Evolutionary conservation across 2,329 filamentous ascomycete species (phyloP), one percentile per base, ranked within the genome.

Genomic region (Delphinella strobiligena): DNA sequence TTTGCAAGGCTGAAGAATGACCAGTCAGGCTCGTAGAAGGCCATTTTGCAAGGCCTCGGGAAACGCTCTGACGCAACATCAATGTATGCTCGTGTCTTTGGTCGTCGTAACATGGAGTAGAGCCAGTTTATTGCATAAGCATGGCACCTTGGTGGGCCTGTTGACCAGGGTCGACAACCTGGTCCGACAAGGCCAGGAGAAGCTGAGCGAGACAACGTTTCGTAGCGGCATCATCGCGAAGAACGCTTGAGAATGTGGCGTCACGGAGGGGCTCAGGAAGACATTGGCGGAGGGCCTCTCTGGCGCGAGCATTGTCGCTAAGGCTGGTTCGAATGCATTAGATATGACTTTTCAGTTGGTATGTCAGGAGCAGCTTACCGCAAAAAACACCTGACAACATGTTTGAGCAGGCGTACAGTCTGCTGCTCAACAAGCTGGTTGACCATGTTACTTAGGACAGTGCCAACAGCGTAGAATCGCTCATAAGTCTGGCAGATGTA

Each of bases 401-500:
- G 91, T 73, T 98, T 98, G 17, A 98, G 75, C 34, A 98, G 71
- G 38, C 91, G 75, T 19, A 93, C 91, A 1, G 91, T 98, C 64
- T 98, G 91, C 56, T 94, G 89, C 62, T 98, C 91, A 30, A 96
- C 91, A 29, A 98, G 74, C 64, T 96, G 89, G 38, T 82, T 87
- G 42, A 98, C 91, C 91, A 98, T 98, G 59, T 96, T 98, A 67
- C 86, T 94, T 30, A 98, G 69, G 4, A 98, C 91, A 1, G 91
- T 98, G 4, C 91, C 91, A 4, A 98, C 91, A 5, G 91, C 91
- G 52, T 96, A 98, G 64, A 98, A 98, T 15, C 91, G 77, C 68
- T 98, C 91, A 54, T 98, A 98, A 1, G 91, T 98, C 48, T 93
- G 89, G 64, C 91, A 98, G 43, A 98, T 98, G 62, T 98, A 98